A percentile compares a stretch with the other conserved stretches of the same genome.
Conservation (phyloP, 139 green algal species). For the Chloropicon primus region DNA sequence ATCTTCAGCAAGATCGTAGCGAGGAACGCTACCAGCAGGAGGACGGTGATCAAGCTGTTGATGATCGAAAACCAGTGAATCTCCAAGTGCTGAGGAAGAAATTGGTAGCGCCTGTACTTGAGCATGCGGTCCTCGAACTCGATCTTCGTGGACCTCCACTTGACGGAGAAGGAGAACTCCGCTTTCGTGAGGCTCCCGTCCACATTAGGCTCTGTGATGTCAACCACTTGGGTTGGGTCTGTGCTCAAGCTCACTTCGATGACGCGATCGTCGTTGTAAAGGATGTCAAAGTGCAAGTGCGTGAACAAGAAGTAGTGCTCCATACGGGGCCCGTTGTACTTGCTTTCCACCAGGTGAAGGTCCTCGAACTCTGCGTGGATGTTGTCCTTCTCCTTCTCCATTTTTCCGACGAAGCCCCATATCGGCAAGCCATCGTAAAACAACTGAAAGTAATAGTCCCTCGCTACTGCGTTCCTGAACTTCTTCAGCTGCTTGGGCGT, state of each 20-base stretch:
- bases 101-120: slow-evolving; percentile 42
- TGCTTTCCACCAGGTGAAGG: neutral
- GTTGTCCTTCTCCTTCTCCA: slow-evolving; percentile 27
- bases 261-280: slow-evolving; percentile 56
- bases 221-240: slow-evolving; percentile 34
- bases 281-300: slow-evolving; percentile 88
- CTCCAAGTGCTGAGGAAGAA: slow-evolving; percentile 44
- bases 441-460: slow-evolving; percentile 99
- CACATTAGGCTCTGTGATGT: slow-evolving; percentile 30
- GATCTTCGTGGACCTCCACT: slow-evolving; percentile 33
- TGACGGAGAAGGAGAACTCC: slow-evolving; percentile 35
- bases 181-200: slow-evolving; percentile 7
- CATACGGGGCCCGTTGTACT: neutral
- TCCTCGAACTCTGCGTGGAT: neutral
- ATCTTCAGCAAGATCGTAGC: slow-evolving; percentile 43
- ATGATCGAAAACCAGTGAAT: slow-evolving; percentile 53
- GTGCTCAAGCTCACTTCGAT: slow-evolving; percentile 79
- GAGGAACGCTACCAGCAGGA: slow-evolving; percentile 39
- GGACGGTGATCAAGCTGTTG: slow-evolving; percentile 40
- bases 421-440: slow-evolving; percentile 85
- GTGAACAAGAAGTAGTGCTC: slow-evolving; percentile 67
- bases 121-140: slow-evolving; percentile 35
- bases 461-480: slow-evolving; percentile 46
- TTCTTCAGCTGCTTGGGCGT: slow-evolving; percentile 56
- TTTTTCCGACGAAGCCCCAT: slow-evolving; percentile 88